Evolutionary conservation across 345 rosid species (phyloP).

Genomic region (Eucalyptus polybractea): DNA sequence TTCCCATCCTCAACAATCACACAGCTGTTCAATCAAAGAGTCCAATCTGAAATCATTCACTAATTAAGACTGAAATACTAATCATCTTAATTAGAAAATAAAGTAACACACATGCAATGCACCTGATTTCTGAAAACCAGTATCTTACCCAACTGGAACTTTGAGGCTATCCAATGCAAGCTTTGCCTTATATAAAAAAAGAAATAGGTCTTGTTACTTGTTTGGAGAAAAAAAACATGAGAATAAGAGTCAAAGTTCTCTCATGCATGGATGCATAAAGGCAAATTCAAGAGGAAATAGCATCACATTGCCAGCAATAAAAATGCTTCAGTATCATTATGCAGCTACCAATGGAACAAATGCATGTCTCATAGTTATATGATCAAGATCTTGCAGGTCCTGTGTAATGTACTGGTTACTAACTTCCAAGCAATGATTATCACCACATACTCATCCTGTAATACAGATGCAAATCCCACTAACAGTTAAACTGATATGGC

Average conservation of each 20-base stretch:
- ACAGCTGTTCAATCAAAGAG: too few species aligned
- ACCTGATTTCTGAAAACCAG: too few species aligned
- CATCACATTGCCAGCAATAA: not conserved
- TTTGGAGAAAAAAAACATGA: not conserved
- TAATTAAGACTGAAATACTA: too few species aligned
- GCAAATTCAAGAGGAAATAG: not conserved
- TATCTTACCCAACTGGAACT: too few species aligned
- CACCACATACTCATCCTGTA: not conserved
- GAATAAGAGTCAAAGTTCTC: not conserved
- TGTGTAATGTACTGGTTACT: not conserved
- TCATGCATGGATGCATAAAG: not conserved
- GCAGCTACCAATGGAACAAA: not conserved
- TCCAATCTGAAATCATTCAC: too few species aligned
- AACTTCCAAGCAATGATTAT: not conserved
- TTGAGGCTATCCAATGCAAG: not conserved
- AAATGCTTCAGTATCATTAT: not conserved
- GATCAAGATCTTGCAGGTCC: not conserved
- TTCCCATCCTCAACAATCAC: too few species aligned
- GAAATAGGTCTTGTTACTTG: not conserved
- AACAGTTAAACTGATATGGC: too few species aligned
- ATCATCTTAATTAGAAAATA: too few species aligned
- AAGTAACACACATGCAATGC: too few species aligned
- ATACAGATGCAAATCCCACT: too few species aligned
- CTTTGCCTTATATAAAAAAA: not conserved
- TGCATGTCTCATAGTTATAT: not conserved